Conservation (phyloP, 1,284 basidiomycete genomes). For the Melampsora larici-populina region DNA sequence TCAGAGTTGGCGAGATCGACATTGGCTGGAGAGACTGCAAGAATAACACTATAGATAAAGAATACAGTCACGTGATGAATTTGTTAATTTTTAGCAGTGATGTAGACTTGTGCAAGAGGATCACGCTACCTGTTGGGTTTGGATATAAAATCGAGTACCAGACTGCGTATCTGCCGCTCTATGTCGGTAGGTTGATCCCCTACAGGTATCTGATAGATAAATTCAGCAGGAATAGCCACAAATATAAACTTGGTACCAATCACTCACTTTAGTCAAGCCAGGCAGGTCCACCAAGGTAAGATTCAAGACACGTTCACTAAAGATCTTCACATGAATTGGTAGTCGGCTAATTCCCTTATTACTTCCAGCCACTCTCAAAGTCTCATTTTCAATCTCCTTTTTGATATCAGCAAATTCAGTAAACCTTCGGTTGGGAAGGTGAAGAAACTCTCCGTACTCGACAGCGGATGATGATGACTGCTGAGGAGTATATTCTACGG, state of each 20-base stretch:
- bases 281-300: slow-evolving; percentile 93
- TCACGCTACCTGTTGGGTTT: slow-evolving; percentile 80
- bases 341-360: slow-evolving; percentile 97
- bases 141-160: slow-evolving; percentile 90
- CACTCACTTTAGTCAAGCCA: slow-evolving; percentile 81
- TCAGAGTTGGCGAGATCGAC: slow-evolving; percentile 98
- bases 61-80: not conserved
- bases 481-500: slow-evolving; percentile 14
- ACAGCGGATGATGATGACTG: slow-evolving; percentile 53
- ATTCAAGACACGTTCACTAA: slow-evolving; percentile 90
- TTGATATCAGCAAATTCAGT: slow-evolving; percentile 91
- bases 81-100: not conserved
- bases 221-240: not conserved
- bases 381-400: slow-evolving; percentile 97
- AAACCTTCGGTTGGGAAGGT: slow-evolving; percentile 83
- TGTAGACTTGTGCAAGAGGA: not conserved
- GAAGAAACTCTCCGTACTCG: slow-evolving; percentile 96
- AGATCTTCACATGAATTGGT: slow-evolving; percentile 90
- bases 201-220: slow-evolving; percentile 67
- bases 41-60: slow-evolving; percentile 69
- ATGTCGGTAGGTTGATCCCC: slow-evolving; percentile 79
- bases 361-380: slow-evolving; percentile 92
- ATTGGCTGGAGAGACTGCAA: slow-evolving; percentile 93
- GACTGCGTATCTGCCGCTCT: slow-evolving; percentile 88
- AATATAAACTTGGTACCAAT: not conserved